Evolutionary conservation across 352 stramenopile species (phyloP).

Genomic region (Phytophthora hibernalis): DNA sequence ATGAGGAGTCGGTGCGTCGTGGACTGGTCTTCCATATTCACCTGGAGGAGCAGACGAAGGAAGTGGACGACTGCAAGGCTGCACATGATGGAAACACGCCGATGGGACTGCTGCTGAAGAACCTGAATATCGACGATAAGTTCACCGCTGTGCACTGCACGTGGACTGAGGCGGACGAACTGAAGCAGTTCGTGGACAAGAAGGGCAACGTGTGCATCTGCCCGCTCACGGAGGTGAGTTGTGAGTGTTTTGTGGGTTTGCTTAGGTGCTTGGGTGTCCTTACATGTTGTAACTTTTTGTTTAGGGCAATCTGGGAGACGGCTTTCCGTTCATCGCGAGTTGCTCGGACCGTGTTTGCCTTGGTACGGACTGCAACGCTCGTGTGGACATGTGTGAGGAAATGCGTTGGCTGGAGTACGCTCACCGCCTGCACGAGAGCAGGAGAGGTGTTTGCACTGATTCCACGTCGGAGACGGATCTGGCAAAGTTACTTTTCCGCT

Average conservation of each 20-base stretch:
- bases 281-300: slow-evolving; percentile 3
- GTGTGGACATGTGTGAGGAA: slow-evolving; percentile 86
- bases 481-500: slow-evolving; percentile 69
- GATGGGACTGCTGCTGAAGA: slow-evolving; percentile 72
- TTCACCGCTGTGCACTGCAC: slow-evolving; percentile 84
- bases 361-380: slow-evolving; percentile 80
- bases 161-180: slow-evolving; percentile 64
- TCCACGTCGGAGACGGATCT: slow-evolving; percentile 62
- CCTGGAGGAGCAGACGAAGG: slow-evolving; percentile 73
- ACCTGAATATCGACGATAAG: slow-evolving; percentile 72
- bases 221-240: slow-evolving; percentile 64
- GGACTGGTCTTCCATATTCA: slow-evolving; percentile 79
- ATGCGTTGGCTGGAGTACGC: slow-evolving; percentile 87
- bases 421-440: slow-evolving; percentile 69
- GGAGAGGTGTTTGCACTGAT: slow-evolving; percentile 69
- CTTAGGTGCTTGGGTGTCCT: neutral
- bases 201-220: slow-evolving; percentile 82
- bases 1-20: slow-evolving; percentile 68
- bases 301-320: slow-evolving; percentile 74
- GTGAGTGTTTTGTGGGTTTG: neutral
- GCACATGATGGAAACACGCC: slow-evolving; percentile 60
- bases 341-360: slow-evolving; percentile 74
- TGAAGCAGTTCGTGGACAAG: slow-evolving; percentile 64
- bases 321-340: slow-evolving; percentile 72
- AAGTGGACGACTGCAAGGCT: slow-evolving; percentile 79